phyloP scores from a whole-genome alignment of 2,329 filamentous ascomycete species.

The Grosmannia clavigera region DNA sequence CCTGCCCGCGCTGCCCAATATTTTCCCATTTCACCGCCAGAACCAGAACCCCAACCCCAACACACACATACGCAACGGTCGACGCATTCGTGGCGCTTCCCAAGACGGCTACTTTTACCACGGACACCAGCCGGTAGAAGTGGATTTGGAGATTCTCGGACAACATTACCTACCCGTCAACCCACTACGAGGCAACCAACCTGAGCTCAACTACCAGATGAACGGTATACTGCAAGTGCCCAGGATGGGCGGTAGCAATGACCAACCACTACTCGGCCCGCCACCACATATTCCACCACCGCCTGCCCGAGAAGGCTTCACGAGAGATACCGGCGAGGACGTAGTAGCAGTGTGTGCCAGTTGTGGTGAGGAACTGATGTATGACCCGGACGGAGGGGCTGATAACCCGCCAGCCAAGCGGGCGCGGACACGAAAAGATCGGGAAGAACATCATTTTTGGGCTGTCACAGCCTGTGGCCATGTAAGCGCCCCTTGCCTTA shows the following conservation, averaged over 20 bases:
- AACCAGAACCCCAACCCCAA: neutral
- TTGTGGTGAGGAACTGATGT: constrained; percentile 73
- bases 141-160: constrained; percentile 16
- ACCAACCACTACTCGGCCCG: constrained; percentile 43
- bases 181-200: constrained; percentile 18
- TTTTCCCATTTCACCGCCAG: neutral
- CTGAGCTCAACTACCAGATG: constrained; percentile 21
- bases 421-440: constrained; percentile 33
- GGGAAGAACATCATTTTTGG: constrained; percentile 78
- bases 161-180: constrained; percentile 10
- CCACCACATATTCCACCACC: constrained; percentile 47
- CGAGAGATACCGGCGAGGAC: constrained; percentile 59
- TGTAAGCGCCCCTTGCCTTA: constrained; percentile 36
- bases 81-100: neutral
- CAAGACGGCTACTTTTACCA: neutral
- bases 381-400: constrained; percentile 40
- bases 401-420: constrained; percentile 23
- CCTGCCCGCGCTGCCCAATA: neutral
- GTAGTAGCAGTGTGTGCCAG: constrained; percentile 72
- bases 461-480: constrained; percentile 84
- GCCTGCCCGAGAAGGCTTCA: constrained; percentile 65
- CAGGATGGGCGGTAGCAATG: neutral
- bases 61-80: neutral
- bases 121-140: constrained; percentile 4
- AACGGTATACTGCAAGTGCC: constrained; percentile 17